Percentiles rank a stretch among this genome's conserved stretches.
phyloP scores from a whole-genome alignment of 306 rosid genomes.

The Cucumis hystrix region DNA sequence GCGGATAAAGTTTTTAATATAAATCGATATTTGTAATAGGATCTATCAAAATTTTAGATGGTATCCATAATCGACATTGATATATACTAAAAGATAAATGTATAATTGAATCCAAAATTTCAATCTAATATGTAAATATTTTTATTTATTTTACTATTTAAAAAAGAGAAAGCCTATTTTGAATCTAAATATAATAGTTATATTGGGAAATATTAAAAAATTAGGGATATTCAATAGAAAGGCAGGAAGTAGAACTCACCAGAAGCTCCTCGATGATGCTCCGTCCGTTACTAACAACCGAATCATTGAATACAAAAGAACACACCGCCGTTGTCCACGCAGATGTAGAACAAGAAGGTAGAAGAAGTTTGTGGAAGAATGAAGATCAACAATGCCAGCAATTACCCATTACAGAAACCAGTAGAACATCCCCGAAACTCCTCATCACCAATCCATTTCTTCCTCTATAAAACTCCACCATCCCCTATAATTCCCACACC shows the following conservation, averaged over 20 bases:
- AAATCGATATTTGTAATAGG: no score
- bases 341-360: background rate
- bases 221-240: no score
- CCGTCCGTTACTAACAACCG: background rate
- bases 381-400: background rate
- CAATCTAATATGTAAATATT: no score
- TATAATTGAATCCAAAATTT: no score
- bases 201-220: no score
- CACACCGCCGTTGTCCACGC: background rate
- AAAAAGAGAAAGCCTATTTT: no score
- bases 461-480: background rate
- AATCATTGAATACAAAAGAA: background rate
- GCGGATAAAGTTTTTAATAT: no score
- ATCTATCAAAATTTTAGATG: no score
- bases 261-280: background rate
- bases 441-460: background rate
- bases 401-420: background rate
- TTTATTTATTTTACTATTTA: no score
- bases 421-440: background rate
- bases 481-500: background rate
- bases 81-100: no score
- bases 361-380: background rate
- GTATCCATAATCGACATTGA: no score
- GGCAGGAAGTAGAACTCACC: background rate
- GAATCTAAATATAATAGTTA: no score